phyloP scores from a whole-genome alignment of 352 stramenopile genomes.

The Phytopythium chamaehyphon region DNA sequence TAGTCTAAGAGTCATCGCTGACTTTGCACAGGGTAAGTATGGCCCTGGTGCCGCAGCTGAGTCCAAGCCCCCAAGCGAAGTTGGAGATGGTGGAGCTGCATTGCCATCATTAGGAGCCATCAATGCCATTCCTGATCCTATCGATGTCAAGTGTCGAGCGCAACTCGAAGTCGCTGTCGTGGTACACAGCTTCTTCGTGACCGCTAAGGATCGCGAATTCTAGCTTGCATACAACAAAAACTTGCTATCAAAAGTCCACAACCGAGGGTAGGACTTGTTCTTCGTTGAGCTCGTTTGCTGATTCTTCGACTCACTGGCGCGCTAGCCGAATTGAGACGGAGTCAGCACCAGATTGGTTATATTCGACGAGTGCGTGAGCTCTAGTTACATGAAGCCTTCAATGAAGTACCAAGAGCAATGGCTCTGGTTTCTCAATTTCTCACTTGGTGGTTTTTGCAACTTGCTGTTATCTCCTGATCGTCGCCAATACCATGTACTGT shows the following conservation, averaged over 20 bases:
- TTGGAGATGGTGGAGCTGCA: neutral
- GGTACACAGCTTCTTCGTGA: constrained; percentile 1
- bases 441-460: no score
- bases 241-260: no score
- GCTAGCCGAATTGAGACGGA: neutral
- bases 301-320: neutral
- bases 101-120: neutral
- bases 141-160: neutral
- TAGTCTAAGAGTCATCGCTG: constrained; percentile 1
- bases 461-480: neutral
- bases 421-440: no score
- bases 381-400: neutral
- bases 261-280: no score
- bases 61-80: neutral
- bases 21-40: neutral
- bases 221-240: no score
- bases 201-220: neutral
- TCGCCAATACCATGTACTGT: neutral
- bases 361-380: neutral
- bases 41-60: neutral
- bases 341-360: neutral
- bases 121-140: neutral
- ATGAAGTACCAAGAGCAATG: neutral
- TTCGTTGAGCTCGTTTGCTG: no score
- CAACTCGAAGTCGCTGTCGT: constrained; percentile 1